phyloP scores from a whole-genome alignment of 1,139 yeast species.

The Entelexis sorbosivorans region DNA sequence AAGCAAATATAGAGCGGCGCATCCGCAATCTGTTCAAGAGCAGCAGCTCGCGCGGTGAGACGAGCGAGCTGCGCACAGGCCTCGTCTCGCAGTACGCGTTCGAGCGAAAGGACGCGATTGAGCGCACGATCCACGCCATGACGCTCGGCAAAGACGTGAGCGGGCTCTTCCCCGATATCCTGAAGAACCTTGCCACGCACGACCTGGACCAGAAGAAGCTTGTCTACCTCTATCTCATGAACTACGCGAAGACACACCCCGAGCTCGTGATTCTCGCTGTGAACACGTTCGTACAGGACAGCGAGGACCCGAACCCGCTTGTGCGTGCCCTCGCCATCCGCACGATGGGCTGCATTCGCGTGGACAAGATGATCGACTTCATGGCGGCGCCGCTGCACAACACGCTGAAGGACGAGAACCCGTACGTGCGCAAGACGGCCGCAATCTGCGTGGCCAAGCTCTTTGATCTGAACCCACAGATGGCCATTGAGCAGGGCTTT shows the following conservation, averaged over 20 bases:
- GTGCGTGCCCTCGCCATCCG: constrained; percentile 93
- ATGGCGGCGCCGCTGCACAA: constrained; percentile 80
- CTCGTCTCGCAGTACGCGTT: constrained; percentile 89
- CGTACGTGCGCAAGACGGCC: constrained; percentile 95
- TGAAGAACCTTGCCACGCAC: constrained; percentile 93
- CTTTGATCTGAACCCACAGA: constrained; percentile 70
- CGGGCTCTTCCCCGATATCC: constrained; percentile 84
- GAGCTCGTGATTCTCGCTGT: constrained; percentile 93
- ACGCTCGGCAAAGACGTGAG: constrained; percentile 98
- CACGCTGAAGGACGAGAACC: constrained; percentile 84
- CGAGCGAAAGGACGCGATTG: constrained; percentile 87
- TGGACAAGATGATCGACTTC: constrained; percentile 88
- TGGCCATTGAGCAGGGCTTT: constrained; percentile 83
- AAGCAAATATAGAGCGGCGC: constrained; percentile 35
- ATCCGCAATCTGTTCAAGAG: constrained; percentile 45
- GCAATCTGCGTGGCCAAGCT: constrained; percentile 94
- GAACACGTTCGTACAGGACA: constrained; percentile 86
- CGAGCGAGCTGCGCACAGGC: constrained; percentile 79
- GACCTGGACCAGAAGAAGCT: constrained; percentile 94
- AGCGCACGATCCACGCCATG: constrained; percentile 95
- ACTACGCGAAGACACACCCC: constrained; percentile 92
- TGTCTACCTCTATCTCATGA: constrained; percentile 90
- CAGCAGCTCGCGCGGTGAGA: constrained; percentile 68
- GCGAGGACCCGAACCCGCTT: constrained; percentile 94
- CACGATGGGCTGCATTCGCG: constrained; percentile 97